Evolutionary conservation across 176 grass and related monocot genomes (phyloP), one percentile per base, ranked within the genome.

Genomic region (Saccharum officinarum): DNA sequence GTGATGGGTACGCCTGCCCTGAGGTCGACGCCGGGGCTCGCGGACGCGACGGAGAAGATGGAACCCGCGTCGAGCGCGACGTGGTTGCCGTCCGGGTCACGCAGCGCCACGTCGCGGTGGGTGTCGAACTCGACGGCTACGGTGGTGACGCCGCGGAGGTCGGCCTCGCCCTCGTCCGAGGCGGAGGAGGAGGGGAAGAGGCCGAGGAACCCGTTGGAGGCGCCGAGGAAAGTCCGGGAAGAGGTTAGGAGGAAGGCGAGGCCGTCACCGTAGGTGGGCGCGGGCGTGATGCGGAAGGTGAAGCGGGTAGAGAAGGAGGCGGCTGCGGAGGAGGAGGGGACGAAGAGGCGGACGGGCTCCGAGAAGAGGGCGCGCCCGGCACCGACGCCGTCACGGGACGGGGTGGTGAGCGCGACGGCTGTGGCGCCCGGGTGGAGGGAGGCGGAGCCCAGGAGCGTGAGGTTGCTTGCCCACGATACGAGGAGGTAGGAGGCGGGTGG

Each of bases 381-480:
- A n/a, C 66, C 65, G 71, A 71, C 22, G 66, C 79, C 65, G 34
- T 79, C 81, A 30, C 50, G 44, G 54, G 82, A 49, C 42, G 83
- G 69, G 75, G 69, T 88, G 33, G 86, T 91, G 22, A 86, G 82
- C 26, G 88, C 83, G 88, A 92, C 82, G 47, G 70, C 87, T 34
- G 22, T 31, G 16, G 64, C 82, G 67, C 83, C 83, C 11, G 80
- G 75, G 39, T 90, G 83, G 69, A 91, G 30, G 15, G 83, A 89
- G 37, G 94, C 91, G 39, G 87, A 84, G 42, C 94, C 91, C 20
- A 89, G 77, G 26, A 95, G 91, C 37, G 91, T 95, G 64, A 95
- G 87, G 88, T 95, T 93, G 84, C 80, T 92, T 70, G 77, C 86
- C 93, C 90, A 95, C 46, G 93, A 92, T 69, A 90, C 88, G 64